Evolutionary conservation across 768 basidiomycete genomes (phyloP).

Genomic region (Termitomyces sp.): DNA sequence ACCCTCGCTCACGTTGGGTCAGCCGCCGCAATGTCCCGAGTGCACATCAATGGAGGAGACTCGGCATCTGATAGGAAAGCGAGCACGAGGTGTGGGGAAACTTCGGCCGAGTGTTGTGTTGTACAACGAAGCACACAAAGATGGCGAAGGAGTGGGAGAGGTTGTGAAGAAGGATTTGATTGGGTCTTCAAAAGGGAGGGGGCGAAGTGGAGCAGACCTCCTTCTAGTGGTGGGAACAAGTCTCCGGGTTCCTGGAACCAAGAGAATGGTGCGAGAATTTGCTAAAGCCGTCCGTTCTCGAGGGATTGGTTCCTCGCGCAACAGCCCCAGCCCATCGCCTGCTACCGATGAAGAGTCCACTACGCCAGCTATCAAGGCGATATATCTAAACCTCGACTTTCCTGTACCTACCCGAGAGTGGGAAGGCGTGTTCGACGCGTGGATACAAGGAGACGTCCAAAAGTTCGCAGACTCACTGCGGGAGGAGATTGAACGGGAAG

Average conservation of each 20-base stretch:
- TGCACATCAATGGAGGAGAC: conserved; percentile 66
- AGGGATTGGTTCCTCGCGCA: conserved; percentile 27
- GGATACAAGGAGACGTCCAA: conserved; percentile 88
- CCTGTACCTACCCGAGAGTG: conserved; percentile 81
- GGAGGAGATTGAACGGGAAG: conserved; percentile 52
- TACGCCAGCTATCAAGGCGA: conserved; percentile 51
- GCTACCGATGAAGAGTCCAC: conserved; percentile 44
- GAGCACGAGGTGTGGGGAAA: conserved; percentile 72
- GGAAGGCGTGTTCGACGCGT: conserved; percentile 87
- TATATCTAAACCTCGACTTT: conserved; percentile 86
- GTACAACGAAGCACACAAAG: conserved; percentile 84
- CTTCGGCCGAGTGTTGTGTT: conserved; percentile 85
- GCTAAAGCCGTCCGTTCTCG: conserved; percentile 67
- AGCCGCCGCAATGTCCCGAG: conserved; percentile 71
- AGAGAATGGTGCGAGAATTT: conserved; percentile 86
- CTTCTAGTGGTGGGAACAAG: conserved; percentile 89
- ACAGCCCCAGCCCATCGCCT: conserved; percentile 33
- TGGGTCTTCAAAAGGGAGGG: conserved; percentile 61
- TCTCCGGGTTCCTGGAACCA: conserved; percentile 84
- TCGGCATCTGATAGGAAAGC: conserved; percentile 70
- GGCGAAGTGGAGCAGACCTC: conserved; percentile 71
- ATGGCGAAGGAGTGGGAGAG: conserved; percentile 83
- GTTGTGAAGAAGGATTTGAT: conserved; percentile 78
- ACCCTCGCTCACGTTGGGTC: conserved; percentile 51
- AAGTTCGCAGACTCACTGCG: conserved; percentile 58